Evolutionary conservation across 2,329 filamentous ascomycete genomes (phyloP).

Genomic region (Sclerotinia subarctica): DNA sequence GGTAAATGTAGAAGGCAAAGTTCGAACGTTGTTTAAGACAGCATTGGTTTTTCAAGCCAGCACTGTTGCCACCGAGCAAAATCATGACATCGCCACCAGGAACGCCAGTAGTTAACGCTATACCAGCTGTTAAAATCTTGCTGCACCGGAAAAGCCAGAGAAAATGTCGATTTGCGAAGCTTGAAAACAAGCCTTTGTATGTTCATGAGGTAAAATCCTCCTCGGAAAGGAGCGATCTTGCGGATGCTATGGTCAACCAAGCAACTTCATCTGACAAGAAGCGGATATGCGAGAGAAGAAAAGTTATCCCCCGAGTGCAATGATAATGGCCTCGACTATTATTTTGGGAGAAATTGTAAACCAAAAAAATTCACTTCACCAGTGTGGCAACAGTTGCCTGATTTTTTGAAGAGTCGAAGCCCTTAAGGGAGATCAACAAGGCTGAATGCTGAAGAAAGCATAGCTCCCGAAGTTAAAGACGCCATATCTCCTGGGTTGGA

Average conservation of each 20-base stretch:
- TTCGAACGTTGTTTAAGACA: not conserved
- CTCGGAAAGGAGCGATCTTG: not conserved
- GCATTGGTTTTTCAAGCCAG: constrained; percentile 8
- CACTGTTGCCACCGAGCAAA: not conserved
- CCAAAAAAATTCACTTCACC: not conserved
- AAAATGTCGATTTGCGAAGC: not conserved
- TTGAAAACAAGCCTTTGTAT: constrained; percentile 10
- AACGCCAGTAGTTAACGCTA: not conserved
- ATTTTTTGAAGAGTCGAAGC: not conserved
- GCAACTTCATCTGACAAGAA: not conserved
- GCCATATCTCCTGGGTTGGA: not conserved
- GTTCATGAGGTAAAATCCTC: constrained; percentile 1
- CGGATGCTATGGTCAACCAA: not conserved
- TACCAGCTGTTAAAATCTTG: not conserved
- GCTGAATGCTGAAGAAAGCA: not conserved
- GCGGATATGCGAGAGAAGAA: not conserved
- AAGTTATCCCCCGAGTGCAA: not conserved
- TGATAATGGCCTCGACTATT: not conserved
- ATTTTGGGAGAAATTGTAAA: not conserved
- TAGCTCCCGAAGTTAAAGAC: not conserved
- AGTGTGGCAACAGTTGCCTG: not conserved
- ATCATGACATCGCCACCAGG: constrained; percentile 3
- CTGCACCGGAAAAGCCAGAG: not conserved
- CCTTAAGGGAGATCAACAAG: not conserved
- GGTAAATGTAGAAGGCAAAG: not conserved